Evolutionary conservation across 805 yeast genomes (phyloP), one percentile per base, ranked within the genome.

Genomic region (Nakazawaea ambrosiae): DNA sequence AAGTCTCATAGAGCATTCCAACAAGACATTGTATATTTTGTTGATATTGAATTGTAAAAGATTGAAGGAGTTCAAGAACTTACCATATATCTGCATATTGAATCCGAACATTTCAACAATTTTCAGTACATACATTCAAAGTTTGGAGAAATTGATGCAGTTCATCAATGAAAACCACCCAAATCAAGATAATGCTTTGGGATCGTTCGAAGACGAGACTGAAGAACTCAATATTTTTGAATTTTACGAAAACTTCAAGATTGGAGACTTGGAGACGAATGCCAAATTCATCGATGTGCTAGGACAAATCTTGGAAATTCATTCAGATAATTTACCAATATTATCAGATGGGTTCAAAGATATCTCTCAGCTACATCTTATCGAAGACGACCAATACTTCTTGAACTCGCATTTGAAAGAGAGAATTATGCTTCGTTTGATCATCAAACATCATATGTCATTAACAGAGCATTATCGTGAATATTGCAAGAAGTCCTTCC

Each of bases 101-200:
- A 90, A 90, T 54, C 97, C 97, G 5, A 77, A 85, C 49, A 80
- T 90, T 36, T 81, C 90, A 9, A 75, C 75, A 48, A 80, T 84
- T 17, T 86, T 87, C 62, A 68, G 75, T 48, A 60, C 80, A 33
- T 90, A 90, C 60, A 62, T 86, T 45, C 67, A 75, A 40, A 80
- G 95, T 2, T 70, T 87, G 63, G 63, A 72, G 35, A 63, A 71
- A 4, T 49, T 79, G 35, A 49, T 72, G 18, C 51, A 63, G 2
- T 61, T 67, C 33, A 63, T 37, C 53, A 68, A 28, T 67, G 76
- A 5, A 49, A 58, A 43, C 7, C 19, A 32, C 10, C 12, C 36
- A n/a, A 23, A 5, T 12, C 25, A 20, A 8, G 15, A 29, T 11
- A 20, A 12, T 6, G 12, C 18, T n/a, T 18, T 14, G 14, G 10